These are phyloP conservation scores for Phialemonium atrogriseum DNA, from an alignment of 2,329 filamentous ascomycete species.

Conservation along the genomic window DNA sequence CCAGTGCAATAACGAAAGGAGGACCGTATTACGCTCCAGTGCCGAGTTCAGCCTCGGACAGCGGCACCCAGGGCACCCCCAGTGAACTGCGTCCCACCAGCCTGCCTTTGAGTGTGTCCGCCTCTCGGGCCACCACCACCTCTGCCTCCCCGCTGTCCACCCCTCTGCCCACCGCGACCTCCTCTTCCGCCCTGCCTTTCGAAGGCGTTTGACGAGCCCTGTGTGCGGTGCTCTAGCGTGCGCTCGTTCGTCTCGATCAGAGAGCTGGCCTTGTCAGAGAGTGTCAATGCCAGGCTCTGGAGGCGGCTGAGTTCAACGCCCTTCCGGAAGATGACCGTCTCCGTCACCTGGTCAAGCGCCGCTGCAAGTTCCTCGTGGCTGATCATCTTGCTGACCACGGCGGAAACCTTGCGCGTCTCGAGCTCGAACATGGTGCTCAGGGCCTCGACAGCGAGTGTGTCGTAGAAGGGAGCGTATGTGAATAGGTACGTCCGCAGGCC, in stretches of 20 bases:
- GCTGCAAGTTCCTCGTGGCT: slow-evolving; percentile 96
- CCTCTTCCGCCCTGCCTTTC: slow-evolving; percentile 81
- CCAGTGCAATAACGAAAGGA: slow-evolving; percentile 17
- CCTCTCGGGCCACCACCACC: slow-evolving; percentile 52
- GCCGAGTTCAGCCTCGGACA: slow-evolving; percentile 43
- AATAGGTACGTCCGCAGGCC: slow-evolving; percentile 97
- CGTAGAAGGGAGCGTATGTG: slow-evolving; percentile 98
- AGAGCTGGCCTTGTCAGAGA: slow-evolving; percentile 91
- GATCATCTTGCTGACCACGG: slow-evolving; percentile 98
- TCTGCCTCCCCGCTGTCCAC: slow-evolving; percentile 53
- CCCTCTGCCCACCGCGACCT: slow-evolving; percentile 54
- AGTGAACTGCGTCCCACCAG: slow-evolving; percentile 71
- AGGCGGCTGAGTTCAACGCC: slow-evolving; percentile 94
- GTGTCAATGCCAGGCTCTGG: slow-evolving; percentile 86
- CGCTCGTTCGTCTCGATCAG: slow-evolving; percentile 97
- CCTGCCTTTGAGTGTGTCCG: slow-evolving; percentile 55
- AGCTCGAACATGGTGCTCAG: slow-evolving; percentile 95
- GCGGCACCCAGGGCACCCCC: slow-evolving; percentile 69
- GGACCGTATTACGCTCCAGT: slow-evolving; percentile 6
- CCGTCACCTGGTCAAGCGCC: slow-evolving; percentile 94
- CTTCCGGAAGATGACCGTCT: slow-evolving; percentile 98
- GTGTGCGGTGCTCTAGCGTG: slow-evolving; percentile 91
- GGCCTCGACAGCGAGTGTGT: slow-evolving; percentile 81
- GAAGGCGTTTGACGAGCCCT: slow-evolving; percentile 91
- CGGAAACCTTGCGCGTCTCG: slow-evolving; percentile 80